Evolutionary conservation across 257 asterid species (phyloP).

Genomic region (Solanum commersonii): DNA sequence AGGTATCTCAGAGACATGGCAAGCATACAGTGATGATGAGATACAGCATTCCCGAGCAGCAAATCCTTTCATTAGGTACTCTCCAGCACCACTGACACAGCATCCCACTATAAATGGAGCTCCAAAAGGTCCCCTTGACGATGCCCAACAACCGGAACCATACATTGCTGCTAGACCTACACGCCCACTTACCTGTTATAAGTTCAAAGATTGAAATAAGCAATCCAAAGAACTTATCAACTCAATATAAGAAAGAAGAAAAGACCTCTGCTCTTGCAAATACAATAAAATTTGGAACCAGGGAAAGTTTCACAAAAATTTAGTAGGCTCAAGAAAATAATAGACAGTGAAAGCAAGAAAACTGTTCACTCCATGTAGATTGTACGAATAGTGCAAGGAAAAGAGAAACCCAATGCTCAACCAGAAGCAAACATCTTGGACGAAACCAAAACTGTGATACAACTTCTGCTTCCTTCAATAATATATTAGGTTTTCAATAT

Average conservation of each 20-base stretch:
- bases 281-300: not conserved
- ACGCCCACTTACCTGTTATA: constrained; percentile 71
- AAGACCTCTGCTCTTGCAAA: not conserved
- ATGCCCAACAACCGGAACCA: constrained; percentile 98
- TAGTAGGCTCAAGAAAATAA: not conserved
- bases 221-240: not conserved
- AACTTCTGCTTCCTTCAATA: not conserved
- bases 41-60: constrained; percentile 80
- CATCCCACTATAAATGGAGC: constrained; percentile 62
- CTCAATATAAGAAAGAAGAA: not conserved
- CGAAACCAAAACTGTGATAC: not conserved
- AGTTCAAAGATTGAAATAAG: not conserved
- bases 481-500: not conserved
- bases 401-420: not conserved
- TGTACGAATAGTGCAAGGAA: not conserved
- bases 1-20: not conserved
- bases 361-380: not conserved
- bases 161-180: constrained; percentile 90
- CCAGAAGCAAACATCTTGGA: not conserved
- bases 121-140: constrained; percentile 41
- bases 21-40: not conserved
- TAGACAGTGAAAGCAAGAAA: not conserved
- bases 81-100: constrained; percentile 95
- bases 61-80: constrained; percentile 75
- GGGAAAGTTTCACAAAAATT: not conserved